phyloP scores from a whole-genome alignment of 1,139 yeast genomes.

The Komagataea norvegica region DNA sequence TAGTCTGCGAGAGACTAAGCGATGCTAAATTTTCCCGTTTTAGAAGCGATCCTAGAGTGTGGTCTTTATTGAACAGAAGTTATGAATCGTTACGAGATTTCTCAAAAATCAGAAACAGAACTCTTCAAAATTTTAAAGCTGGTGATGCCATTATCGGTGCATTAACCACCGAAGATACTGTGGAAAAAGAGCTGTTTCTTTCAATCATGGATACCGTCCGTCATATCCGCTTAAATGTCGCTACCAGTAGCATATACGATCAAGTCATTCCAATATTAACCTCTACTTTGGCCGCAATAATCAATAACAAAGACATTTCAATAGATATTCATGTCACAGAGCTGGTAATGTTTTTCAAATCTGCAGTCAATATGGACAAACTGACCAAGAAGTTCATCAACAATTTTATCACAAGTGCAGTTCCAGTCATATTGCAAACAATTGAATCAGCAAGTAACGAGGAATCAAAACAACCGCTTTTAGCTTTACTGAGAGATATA shows the following conservation, averaged over 20 bases:
- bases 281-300: slow-evolving; percentile 8
- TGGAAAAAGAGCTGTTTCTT: slow-evolving; percentile 11
- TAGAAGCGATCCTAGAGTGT: slow-evolving; percentile 38
- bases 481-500: slow-evolving; percentile 10
- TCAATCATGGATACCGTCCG: slow-evolving; percentile 23
- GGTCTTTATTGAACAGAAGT: slow-evolving; percentile 43
- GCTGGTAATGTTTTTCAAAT: slow-evolving; percentile 15
- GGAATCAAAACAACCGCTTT: slow-evolving; percentile 7
- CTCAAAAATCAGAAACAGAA: slow-evolving; percentile 28
- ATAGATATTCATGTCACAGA: slow-evolving; percentile 5
- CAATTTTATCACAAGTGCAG: slow-evolving; percentile 17
- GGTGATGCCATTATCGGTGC: slow-evolving; percentile 31
- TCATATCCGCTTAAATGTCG: slow-evolving; percentile 24
- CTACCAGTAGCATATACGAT: slow-evolving; percentile 14
- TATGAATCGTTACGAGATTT: slow-evolving; percentile 34
- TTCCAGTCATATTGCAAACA: slow-evolving; percentile 16
- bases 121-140: slow-evolving; percentile 37
- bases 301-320: neutral
- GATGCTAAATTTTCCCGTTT: slow-evolving; percentile 41
- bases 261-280: slow-evolving; percentile 16
- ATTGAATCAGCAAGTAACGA: neutral
- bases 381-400: slow-evolving; percentile 17
- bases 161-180: slow-evolving; percentile 5
- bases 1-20: slow-evolving; percentile 61
- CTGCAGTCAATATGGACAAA: slow-evolving; percentile 14